Conservation (phyloP, 768 basidiomycete species). For the Suillus plorans region DNA sequence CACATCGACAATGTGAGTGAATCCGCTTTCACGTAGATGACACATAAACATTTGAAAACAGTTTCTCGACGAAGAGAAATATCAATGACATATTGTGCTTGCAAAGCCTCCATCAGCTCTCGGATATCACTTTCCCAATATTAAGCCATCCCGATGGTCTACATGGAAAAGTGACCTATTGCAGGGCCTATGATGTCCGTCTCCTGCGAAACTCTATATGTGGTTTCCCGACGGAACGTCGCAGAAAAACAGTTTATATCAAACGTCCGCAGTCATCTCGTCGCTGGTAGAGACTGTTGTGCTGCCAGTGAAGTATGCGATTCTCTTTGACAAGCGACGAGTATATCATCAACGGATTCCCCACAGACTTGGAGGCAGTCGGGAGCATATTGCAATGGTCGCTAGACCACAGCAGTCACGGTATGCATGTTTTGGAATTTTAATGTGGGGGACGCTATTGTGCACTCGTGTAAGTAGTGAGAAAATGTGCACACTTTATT, state of each 20-base stretch:
- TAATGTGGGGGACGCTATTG: background rate
- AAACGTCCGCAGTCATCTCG: constrained; percentile 57
- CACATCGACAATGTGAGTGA: constrained; percentile 45
- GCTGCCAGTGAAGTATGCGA: constrained; percentile 52
- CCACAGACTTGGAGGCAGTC: constrained; percentile 33
- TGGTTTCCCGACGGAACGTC: constrained; percentile 10
- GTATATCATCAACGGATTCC: background rate
- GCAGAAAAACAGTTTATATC: constrained; percentile 40
- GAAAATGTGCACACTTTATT: background rate
- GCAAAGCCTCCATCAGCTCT: constrained; percentile 46
- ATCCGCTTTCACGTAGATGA: constrained; percentile 5
- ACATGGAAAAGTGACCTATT: constrained; percentile 22
- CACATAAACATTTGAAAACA: constrained; percentile 22
- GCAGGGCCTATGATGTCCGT: constrained; percentile 22
- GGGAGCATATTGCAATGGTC: constrained; percentile 43
- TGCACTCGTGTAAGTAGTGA: background rate
- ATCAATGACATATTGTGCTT: constrained; percentile 65
- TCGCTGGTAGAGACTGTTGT: constrained; percentile 58
- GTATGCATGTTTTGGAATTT: background rate
- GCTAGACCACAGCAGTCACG: background rate
- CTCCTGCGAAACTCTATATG: constrained; percentile 27
- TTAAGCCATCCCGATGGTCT: constrained; percentile 45
- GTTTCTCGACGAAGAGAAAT: constrained; percentile 39
- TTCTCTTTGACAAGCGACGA: background rate
- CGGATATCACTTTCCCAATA: constrained; percentile 51